Conservation (phyloP, 805 yeast genomes). For the Priceomyces fermenticarens region DNA sequence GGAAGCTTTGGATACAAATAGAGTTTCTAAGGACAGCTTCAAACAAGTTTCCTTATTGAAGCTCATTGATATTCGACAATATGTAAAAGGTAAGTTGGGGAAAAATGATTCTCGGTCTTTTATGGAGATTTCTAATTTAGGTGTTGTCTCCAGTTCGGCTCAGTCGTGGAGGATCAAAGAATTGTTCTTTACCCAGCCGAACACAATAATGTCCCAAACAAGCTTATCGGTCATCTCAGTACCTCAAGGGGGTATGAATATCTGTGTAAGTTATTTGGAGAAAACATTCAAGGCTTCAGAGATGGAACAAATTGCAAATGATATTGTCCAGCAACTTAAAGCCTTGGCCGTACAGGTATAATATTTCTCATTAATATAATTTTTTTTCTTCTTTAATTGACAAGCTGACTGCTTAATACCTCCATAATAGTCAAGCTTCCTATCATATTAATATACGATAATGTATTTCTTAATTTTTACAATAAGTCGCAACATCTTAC, state of each 20-base stretch:
- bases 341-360: too few relatives aligned
- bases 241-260: background rate
- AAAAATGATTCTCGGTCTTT: constrained; percentile 8
- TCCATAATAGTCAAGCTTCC: too few relatives aligned
- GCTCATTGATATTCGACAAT: constrained; percentile 9
- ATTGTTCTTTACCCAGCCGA: background rate
- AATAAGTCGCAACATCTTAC: too few relatives aligned
- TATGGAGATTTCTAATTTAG: constrained; percentile 19
- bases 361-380: too few relatives aligned
- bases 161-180: background rate
- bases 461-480: too few relatives aligned
- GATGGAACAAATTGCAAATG: too few relatives aligned
- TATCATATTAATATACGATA: too few relatives aligned
- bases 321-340: too few relatives aligned
- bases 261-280: constrained; percentile 1
- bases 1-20: background rate
- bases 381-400: too few relatives aligned
- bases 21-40: constrained; percentile 9
- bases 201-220: background rate
- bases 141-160: constrained; percentile 2
- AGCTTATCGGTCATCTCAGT: constrained; percentile 1
- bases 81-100: constrained; percentile 8
- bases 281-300: background rate
- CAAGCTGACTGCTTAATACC: too few relatives aligned
- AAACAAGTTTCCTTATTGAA: constrained; percentile 11